Base-by-base conservation (phyloP, 768 basidiomycete genomes). In the Leccinum rimulosum region DNA sequence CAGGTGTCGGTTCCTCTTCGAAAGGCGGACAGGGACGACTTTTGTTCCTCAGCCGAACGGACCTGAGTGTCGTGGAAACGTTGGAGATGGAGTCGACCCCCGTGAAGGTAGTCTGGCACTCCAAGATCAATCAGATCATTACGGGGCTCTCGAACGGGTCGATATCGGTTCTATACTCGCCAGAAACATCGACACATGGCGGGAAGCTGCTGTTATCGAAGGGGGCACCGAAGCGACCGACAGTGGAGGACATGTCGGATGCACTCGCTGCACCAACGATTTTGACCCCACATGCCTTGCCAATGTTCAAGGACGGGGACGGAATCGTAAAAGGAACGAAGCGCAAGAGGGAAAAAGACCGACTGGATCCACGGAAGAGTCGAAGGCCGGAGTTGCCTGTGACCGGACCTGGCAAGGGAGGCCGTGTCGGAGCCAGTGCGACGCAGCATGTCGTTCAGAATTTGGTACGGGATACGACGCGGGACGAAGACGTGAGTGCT, bases 371-470 rank as follows among this genome's bases (percentile, higher is more conserved):
- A 45, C 83, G 91, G 68, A 97, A 97, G 83, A 94, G 92, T 75
- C 84, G 84, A 68, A 83, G 95, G 64, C 97, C 97, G 22, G 93
- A 94, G 70, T 79, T 96, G 67, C 97, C 97, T 28, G 87, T 99
- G 55, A 88, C 82, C 62, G 97, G 97, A 12, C 95, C 94, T 12
- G 97, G 97, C 55, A 84, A 83, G 67, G 97, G 97, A 22, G 97
- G 97, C 55, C 79, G 97, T 43, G 91, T 99, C 43, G 97, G 97
- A 43, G 94, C 94, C 35, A 95, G 93, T 76, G 96, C 96, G 17
- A 98, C 94, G 52, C 95, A 98, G 67, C 95, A 98, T 71, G 84
- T 98, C 64, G 95, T 98, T 54, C 95, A 97, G 75, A 91, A 93
- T 70, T 76, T 98, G 72, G 93, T 98, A 62, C 82, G 91, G 68